Conservation (phyloP, 2,329 filamentous ascomycete genomes). For the Sarocladiaceae sp. region DNA sequence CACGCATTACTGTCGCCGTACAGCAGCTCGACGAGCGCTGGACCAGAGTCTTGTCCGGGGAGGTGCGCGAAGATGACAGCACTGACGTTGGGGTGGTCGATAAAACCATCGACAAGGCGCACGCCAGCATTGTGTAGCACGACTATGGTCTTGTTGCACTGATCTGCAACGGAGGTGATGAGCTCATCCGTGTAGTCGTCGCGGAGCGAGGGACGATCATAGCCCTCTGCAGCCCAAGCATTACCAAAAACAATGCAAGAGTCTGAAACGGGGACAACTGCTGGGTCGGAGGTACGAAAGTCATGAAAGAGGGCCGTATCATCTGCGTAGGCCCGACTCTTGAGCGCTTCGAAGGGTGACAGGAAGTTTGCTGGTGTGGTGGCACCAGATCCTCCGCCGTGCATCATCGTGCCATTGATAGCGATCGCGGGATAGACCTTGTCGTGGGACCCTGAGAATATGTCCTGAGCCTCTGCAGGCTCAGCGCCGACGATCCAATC, state of each 20-base stretch:
- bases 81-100: slow-evolving; percentile 59
- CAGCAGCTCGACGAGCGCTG: slow-evolving; percentile 59
- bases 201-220: slow-evolving; percentile 46
- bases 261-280: slow-evolving; percentile 40
- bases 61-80: slow-evolving; percentile 63
- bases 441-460: slow-evolving; percentile 16
- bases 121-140: slow-evolving; percentile 64
- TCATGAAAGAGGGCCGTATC: slow-evolving; percentile 35
- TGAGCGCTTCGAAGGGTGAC: slow-evolving; percentile 32
- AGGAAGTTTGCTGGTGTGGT: slow-evolving; percentile 27
- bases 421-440: slow-evolving; percentile 34
- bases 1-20: slow-evolving; percentile 63
- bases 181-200: slow-evolving; percentile 56
- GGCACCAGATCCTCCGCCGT: slow-evolving; percentile 22
- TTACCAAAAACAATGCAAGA: slow-evolving; percentile 61
- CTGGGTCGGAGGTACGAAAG: slow-evolving; percentile 36
- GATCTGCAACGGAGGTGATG: slow-evolving; percentile 57
- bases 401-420: slow-evolving; percentile 31
- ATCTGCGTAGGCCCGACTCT: slow-evolving; percentile 39
- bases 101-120: slow-evolving; percentile 56
- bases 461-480: slow-evolving; percentile 27
- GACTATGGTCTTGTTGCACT: slow-evolving; percentile 59
- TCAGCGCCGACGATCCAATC: slow-evolving; percentile 47
- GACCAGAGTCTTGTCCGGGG: slow-evolving; percentile 65
- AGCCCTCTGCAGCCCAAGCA: slow-evolving; percentile 60